Percentiles rank a stretch among this genome's conserved stretches.
Conservation (phyloP, 495 filamentous ascomycete species). For the Podospora conica region DNA sequence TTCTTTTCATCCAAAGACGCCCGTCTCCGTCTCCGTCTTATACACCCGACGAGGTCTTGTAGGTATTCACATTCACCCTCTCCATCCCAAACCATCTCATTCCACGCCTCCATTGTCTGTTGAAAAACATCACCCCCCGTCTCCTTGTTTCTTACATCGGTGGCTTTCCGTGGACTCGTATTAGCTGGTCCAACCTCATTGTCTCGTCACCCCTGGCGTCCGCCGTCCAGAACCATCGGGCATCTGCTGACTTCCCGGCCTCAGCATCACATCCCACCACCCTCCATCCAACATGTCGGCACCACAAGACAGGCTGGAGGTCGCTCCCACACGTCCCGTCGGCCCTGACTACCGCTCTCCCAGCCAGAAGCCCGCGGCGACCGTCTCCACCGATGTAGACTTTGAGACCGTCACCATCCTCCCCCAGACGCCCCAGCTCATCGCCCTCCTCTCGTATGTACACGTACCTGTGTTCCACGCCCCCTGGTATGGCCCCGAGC, state of each 20-base stretch:
- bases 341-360: slow-evolving; percentile 73
- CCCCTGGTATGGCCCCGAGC: slow-evolving; percentile 5
- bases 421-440: slow-evolving; percentile 91
- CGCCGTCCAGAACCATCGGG: background rate
- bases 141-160: background rate
- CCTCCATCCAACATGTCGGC: slow-evolving; percentile 15
- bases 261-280: background rate
- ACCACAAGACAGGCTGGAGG: slow-evolving; percentile 6
- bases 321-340: slow-evolving; percentile 62
- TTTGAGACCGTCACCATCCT: slow-evolving; percentile 86
- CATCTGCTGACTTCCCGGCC: background rate
- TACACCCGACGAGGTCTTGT: background rate
- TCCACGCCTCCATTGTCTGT: background rate
- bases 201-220: background rate
- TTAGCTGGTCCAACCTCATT: background rate
- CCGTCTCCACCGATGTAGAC: slow-evolving; percentile 76
- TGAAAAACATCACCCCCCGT: background rate
- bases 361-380: slow-evolving; percentile 78
- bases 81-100: background rate
- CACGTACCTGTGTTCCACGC: slow-evolving; percentile 5
- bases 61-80: background rate
- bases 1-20: background rate
- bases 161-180: background rate
- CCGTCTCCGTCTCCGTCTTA: background rate
- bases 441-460: slow-evolving; percentile 91